Conservation (phyloP, 2,329 filamentous ascomycete genomes). For the Mycosphaerella sp. region DNA sequence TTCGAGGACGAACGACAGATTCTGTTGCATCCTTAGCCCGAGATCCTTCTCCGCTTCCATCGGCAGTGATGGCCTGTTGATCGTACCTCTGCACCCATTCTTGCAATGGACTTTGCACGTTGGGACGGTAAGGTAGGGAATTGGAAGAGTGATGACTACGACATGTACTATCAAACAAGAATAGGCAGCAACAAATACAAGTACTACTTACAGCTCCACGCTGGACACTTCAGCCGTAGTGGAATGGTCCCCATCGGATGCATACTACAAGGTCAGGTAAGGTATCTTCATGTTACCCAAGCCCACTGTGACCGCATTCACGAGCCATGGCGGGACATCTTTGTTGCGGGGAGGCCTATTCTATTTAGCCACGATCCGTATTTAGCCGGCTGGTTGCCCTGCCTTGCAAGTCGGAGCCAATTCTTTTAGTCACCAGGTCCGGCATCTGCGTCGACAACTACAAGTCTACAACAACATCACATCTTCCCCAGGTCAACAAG, state of each 20-base stretch:
- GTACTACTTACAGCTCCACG: constrained; percentile 2
- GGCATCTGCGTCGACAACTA: too few relatives aligned
- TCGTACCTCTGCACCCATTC: constrained; percentile 7
- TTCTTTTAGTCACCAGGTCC: neutral
- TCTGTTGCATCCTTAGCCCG: constrained; percentile 43
- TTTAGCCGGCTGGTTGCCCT: neutral
- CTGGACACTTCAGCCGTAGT: constrained; percentile 7
- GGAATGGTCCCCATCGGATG: neutral
- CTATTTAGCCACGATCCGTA: constrained; percentile 1
- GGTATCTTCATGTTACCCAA: neutral
- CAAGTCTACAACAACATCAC: too few relatives aligned
- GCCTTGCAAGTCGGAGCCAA: too few relatives aligned
- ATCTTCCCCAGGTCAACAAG: neutral
- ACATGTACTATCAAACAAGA: neutral
- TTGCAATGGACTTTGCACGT: neutral
- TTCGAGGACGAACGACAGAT: constrained; percentile 79
- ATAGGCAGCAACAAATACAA: neutral
- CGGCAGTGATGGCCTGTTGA: constrained; percentile 1
- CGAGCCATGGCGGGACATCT: constrained; percentile 4
- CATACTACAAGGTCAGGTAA: too few relatives aligned
- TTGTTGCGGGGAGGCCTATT: neutral
- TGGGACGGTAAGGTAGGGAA: neutral
- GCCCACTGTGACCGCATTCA: constrained; percentile 7
- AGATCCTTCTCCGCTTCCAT: neutral
- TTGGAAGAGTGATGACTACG: neutral